Evolutionary conservation across 2,329 filamentous ascomycete species (phyloP), one percentile per base, ranked within the genome.

Genomic region (Aspergillus terreus): DNA sequence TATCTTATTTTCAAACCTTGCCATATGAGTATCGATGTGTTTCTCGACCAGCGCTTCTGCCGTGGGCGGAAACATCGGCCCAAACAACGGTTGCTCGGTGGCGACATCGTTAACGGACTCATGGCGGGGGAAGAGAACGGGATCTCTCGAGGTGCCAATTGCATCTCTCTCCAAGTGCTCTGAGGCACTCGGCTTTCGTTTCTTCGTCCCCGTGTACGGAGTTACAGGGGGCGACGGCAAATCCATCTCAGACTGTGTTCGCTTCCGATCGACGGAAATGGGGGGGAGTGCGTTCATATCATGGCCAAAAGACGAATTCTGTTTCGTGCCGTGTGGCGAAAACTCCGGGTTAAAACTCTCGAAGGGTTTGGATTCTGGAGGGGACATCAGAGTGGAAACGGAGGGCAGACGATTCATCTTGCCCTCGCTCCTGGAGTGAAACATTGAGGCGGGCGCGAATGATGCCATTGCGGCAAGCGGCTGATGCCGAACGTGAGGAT

Each of bases 311-410:
- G 64, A 59, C 36, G 54, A 54, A 49, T 68, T 61, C 50, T 63
- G 60, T 36, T 63, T 61, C 53, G 63, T 63, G 50, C 57, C 54
- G 52, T 62, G 64, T 21, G 66, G 62, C 32, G 64, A 63, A 44
- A 62, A 60, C 15, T 61, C 50, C 41, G 63, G 58, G 50, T 67
- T 61, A 59, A 75, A 76, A 45, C 66, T 79, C 50, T 80, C 80
- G 3, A 80, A 71, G 17, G 78, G 78, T 44, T 74, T 82, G n/a
- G 66, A 55, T 62, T 75, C 72, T 51, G 73, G 73, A 38, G 73
- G 73, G 56, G 73, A 76, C 71, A 76, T 74, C 46, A 76, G 67
- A 62, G 67, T 75, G 46, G 72, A 71, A 40, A 76, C 68, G 46
- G 70, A 67, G 27, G 72, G 71, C 57, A 75, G 61, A 53, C 65